Evolutionary conservation across 2,329 filamentous ascomycete species (phyloP), one percentile per base, ranked within the genome.

Genomic region (Mycogone perniciosa): DNA sequence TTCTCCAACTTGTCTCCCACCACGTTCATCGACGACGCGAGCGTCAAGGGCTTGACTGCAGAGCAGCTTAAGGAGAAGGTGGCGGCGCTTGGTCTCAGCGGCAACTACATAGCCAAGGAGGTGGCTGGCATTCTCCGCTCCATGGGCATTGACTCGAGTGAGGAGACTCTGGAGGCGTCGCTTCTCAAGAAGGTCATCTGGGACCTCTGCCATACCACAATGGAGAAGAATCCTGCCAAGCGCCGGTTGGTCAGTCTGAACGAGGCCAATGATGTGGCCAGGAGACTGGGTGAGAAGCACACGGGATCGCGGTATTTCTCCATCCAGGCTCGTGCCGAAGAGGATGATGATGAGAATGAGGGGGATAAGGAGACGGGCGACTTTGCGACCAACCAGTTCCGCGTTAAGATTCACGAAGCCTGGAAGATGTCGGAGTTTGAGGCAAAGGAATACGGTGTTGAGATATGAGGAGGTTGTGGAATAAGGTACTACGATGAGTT

Each of bases 231-330:
- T 33, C 60, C 64, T 30, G 66, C 61, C 31, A 71, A 70, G 56
- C 72, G 79, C 30, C 72, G 72, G 3, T 71, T 82, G 11, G 76
- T 79, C 45, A 78, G 73, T 54, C 67, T 81, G 44, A 72, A 75
- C 59, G 76, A 81, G 59, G 78, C 77, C 45, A 81, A 80, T 58
- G 77, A 82, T 59, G 79, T 82, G 56, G 77, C 79, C 40, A 76
- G 72, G 60, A 67, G 79, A 30, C 64, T 82, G 10, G 76, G 77
- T 51, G 77, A 81, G 63, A 75, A 66, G 60, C 71, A 76, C 56
- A 60, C 62, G 27, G 53, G 57, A 4, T 67, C 64, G 7, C 62
- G 69, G 6, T 70, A 71, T 59, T 72, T 71, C 43, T 65, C 60
- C 54, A 60, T 66, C 29, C 59, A 62, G 38, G 57, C 58, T 6